phyloP scores from a whole-genome alignment of 1,284 basidiomycete species.

The Austropuccinia psidii region DNA sequence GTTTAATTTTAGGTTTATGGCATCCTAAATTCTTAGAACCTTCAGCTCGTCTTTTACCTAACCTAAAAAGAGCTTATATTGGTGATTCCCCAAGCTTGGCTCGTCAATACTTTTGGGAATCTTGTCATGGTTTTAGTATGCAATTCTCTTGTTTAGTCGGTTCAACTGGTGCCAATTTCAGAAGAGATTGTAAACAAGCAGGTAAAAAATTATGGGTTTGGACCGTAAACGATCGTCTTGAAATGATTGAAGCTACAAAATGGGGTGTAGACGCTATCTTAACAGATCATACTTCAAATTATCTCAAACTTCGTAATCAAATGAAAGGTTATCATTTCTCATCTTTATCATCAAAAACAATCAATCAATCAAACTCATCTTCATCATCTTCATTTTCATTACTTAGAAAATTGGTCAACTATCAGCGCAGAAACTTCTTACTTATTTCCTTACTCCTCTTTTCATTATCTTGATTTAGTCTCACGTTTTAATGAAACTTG shows the following conservation, averaged over 20 bases:
- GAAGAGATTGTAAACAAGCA: slow-evolving; percentile 64
- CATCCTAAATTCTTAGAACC: slow-evolving; percentile 79
- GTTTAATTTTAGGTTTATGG: slow-evolving; percentile 83
- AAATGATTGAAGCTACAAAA: slow-evolving; percentile 91
- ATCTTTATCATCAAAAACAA: no score
- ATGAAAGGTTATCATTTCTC: slow-evolving; percentile 55
- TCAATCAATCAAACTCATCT: neutral
- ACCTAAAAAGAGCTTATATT: slow-evolving; percentile 78
- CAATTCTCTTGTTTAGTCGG: slow-evolving; percentile 68
- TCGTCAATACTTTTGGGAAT: slow-evolving; percentile 79
- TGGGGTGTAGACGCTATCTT: slow-evolving; percentile 87
- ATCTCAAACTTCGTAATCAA: slow-evolving; percentile 63
- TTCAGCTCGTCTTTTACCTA: slow-evolving; percentile 68
- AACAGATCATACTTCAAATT: slow-evolving; percentile 71
- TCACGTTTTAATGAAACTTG: neutral
- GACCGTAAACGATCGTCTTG: slow-evolving; percentile 84
- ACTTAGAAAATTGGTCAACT: slow-evolving; percentile 12
- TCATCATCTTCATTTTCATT: neutral
- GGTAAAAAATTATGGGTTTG: slow-evolving; percentile 88
- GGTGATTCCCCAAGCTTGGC: slow-evolving; percentile 60
- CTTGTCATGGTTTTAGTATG: slow-evolving; percentile 82
- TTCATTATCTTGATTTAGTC: slow-evolving; percentile 17
- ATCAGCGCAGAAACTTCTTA: slow-evolving; percentile 22
- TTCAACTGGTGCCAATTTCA: slow-evolving; percentile 62
- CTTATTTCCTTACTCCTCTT: slow-evolving; percentile 21